Conservation (phyloP, 768 basidiomycete genomes). For the Clitopilus passeckerianus region DNA sequence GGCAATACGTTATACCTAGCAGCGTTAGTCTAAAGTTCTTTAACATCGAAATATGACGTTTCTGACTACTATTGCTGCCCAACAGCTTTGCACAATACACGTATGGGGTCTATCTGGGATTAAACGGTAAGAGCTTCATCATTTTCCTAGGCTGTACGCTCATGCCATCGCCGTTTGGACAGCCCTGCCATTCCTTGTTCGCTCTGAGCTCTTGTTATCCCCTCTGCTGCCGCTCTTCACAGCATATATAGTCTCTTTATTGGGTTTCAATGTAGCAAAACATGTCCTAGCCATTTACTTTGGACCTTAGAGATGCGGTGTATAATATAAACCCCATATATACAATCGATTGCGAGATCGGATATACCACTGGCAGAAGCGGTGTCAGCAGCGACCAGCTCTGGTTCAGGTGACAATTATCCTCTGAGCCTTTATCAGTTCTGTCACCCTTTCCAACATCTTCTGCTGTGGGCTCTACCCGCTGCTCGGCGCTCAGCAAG, state of each 20-base stretch:
- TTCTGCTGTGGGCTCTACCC: too few species aligned
- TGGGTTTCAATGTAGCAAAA: conserved; percentile 89
- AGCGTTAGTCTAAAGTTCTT: conserved; percentile 59
- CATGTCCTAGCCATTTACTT: conserved; percentile 82
- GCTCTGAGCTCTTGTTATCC: conserved; percentile 85
- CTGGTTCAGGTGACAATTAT: not conserved
- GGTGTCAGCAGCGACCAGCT: not conserved
- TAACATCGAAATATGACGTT: not conserved
- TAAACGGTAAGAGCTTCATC: conserved; percentile 48
- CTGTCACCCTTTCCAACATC: too few species aligned
- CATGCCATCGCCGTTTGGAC: conserved; percentile 7
- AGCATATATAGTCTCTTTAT: conserved; percentile 78
- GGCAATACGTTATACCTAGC: conserved; percentile 91
- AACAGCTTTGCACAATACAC: conserved; percentile 81
- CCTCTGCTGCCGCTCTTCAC: conserved; percentile 85
- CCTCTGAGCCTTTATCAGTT: too few species aligned
- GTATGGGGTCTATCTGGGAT: conserved; percentile 86
- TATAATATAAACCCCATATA: conserved; percentile 2
- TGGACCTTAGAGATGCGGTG: conserved; percentile 29
- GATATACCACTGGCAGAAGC: not conserved
- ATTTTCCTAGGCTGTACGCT: not conserved
- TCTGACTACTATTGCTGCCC: not conserved
- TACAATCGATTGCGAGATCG: not conserved
- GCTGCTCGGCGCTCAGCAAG: too few species aligned
- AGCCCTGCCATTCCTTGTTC: conserved; percentile 94